phyloP scores from a whole-genome alignment of 1,284 basidiomycete species.

The Kwoniella shivajii region DNA sequence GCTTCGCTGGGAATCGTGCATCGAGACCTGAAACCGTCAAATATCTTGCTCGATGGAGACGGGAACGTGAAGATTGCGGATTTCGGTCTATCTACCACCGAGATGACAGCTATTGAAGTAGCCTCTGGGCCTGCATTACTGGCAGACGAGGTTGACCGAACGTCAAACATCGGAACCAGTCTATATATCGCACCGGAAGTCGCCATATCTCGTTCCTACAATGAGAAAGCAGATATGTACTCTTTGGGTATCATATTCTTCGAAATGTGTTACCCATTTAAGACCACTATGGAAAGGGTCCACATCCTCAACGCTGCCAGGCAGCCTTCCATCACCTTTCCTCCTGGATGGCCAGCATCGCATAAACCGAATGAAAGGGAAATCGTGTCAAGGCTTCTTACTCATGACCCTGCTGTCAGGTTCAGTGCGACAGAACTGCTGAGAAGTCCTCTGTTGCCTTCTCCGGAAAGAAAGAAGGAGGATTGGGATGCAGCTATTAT shows the following conservation, averaged over 20 bases:
- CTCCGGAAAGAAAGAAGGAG: constrained; percentile 41
- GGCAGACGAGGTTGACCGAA: constrained; percentile 33
- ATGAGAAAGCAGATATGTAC: constrained; percentile 81
- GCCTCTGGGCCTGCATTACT: constrained; percentile 55
- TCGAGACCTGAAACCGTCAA: constrained; percentile 87
- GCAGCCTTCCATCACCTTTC: constrained; percentile 72
- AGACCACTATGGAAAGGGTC: constrained; percentile 84
- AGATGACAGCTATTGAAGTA: constrained; percentile 71
- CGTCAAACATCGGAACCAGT: constrained; percentile 81
- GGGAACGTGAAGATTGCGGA: constrained; percentile 94
- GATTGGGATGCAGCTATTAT: constrained; percentile 43
- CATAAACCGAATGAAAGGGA: constrained; percentile 59
- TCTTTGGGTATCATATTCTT: constrained; percentile 95
- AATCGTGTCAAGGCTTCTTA: constrained; percentile 73
- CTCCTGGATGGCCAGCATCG: constrained; percentile 66
- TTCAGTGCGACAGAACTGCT: constrained; percentile 84
- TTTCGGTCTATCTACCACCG: constrained; percentile 82
- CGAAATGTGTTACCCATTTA: constrained; percentile 90
- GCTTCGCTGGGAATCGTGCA: constrained; percentile 86
- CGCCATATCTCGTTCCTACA: constrained; percentile 52
- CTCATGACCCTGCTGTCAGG: constrained; percentile 78
- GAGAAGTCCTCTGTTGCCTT: constrained; percentile 68
- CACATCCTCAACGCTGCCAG: constrained; percentile 77
- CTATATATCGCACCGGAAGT: constrained; percentile 90
- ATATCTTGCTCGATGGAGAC: constrained; percentile 85